phyloP scores from a whole-genome alignment of 305 asterid genomes.

The Fraxinus sp. region DNA sequence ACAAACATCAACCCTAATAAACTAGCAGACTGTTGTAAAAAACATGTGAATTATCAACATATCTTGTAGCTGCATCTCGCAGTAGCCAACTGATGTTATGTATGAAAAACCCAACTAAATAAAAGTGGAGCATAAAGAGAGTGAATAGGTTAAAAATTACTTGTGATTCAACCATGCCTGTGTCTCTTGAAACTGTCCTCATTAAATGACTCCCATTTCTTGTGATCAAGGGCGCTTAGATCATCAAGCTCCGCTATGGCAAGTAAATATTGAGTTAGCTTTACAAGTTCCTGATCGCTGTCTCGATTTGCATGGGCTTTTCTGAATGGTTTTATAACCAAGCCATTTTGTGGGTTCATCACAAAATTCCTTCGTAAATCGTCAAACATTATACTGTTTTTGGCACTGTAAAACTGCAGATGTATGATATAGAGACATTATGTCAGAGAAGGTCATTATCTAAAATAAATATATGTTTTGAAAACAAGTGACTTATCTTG shows the following conservation, averaged over 20 bases:
- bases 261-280: slow-evolving; percentile 82
- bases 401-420: slow-evolving; percentile 67
- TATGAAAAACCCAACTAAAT: background rate
- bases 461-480: background rate
- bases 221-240: slow-evolving; percentile 75
- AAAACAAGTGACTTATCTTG: background rate
- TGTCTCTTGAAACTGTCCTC: slow-evolving; percentile 69
- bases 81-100: background rate
- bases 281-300: slow-evolving; percentile 78
- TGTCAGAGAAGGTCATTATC: slow-evolving; percentile 16
- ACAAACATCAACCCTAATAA: background rate
- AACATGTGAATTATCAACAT: background rate
- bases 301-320: slow-evolving; percentile 74
- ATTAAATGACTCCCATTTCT: slow-evolving; percentile 66
- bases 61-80: background rate
- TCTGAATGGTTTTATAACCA: slow-evolving; percentile 77
- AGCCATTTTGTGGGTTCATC: slow-evolving; percentile 92
- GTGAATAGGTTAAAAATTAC: background rate
- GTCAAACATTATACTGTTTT: slow-evolving; percentile 91
- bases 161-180: slow-evolving; percentile 43
- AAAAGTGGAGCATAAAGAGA: background rate
- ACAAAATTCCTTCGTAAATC: slow-evolving; percentile 86
- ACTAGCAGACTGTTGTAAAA: background rate
- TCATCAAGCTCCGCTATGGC: slow-evolving; percentile 81
- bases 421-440: background rate